Conservation (phyloP, 139 green algal genomes). For the Tetraselmis chui region DNA sequence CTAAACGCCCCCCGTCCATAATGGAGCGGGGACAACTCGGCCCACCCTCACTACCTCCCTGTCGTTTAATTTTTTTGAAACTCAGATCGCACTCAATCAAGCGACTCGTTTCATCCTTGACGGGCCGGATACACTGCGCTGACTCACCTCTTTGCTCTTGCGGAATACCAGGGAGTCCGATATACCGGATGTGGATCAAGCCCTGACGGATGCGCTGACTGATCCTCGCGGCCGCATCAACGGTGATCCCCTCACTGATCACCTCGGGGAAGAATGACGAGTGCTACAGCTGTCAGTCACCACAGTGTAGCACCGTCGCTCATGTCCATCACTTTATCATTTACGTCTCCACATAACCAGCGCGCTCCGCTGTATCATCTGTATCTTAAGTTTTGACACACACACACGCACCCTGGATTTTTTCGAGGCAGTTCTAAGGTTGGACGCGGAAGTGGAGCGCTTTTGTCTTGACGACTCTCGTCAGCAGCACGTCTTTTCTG, state of each 20-base stretch:
- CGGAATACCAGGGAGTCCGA: neutral
- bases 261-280: too few species aligned
- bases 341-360: neutral
- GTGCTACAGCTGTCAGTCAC: too few species aligned
- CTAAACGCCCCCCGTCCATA: too few species aligned
- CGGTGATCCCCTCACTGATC: neutral
- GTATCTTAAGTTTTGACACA: too few species aligned
- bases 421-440: neutral
- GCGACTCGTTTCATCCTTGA: neutral
- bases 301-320: too few species aligned
- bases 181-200: neutral
- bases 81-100: too few species aligned
- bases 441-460: neutral
- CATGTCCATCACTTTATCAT: neutral
- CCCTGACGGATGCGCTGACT: neutral
- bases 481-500: neutral
- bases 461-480: neutral
- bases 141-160: neutral
- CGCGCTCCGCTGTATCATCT: too few species aligned
- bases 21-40: too few species aligned
- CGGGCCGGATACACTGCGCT: neutral
- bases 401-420: too few species aligned
- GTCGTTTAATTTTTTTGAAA: too few species aligned
- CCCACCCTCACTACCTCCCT: too few species aligned
- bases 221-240: neutral